Conservation (phyloP, 208 protist species). For the Trypanosoma brucei region DNA sequence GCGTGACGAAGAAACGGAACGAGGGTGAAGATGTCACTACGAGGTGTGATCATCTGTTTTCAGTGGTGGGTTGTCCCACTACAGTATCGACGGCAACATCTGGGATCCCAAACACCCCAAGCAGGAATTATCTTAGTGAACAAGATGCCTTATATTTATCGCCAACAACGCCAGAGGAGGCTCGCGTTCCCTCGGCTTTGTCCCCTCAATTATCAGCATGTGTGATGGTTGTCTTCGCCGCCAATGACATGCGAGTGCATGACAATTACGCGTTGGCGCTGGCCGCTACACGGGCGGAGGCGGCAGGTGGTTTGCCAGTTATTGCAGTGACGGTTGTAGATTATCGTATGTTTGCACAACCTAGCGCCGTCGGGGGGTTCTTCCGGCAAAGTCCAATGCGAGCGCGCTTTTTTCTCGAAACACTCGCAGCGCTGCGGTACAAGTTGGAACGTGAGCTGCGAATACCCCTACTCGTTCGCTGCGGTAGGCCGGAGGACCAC, state of each 20-base stretch:
- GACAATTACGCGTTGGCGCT: constrained; percentile 84
- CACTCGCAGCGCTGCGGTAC: constrained; percentile 53
- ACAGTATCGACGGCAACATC: neutral
- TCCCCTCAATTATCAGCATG: constrained; percentile 21
- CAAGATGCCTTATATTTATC: constrained; percentile 68
- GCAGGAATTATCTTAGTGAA: constrained; percentile 25
- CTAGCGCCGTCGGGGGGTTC: constrained; percentile 73
- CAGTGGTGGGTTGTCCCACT: neutral
- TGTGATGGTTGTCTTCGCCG: constrained; percentile 71
- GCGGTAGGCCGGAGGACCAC: constrained; percentile 79
- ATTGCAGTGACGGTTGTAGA: constrained; percentile 76
- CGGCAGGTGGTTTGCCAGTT: constrained; percentile 36
- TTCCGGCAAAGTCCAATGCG: constrained; percentile 80
- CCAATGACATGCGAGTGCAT: constrained; percentile 82
- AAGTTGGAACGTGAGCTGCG: constrained; percentile 44
- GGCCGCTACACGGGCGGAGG: constrained; percentile 49
- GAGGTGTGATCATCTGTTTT: no score
- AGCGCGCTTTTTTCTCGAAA: constrained; percentile 72
- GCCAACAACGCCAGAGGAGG: constrained; percentile 33
- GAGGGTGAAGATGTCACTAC: neutral
- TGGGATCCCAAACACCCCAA: neutral
- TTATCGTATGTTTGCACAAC: constrained; percentile 83
- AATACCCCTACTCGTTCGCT: constrained; percentile 77
- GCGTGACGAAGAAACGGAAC: neutral
- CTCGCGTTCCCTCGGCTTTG: constrained; percentile 19